Percentiles rank a stretch among this genome's conserved stretches.
Evolutionary conservation across 1,284 basidiomycete genomes (phyloP).

Genomic region (Austroboletus sp.): DNA sequence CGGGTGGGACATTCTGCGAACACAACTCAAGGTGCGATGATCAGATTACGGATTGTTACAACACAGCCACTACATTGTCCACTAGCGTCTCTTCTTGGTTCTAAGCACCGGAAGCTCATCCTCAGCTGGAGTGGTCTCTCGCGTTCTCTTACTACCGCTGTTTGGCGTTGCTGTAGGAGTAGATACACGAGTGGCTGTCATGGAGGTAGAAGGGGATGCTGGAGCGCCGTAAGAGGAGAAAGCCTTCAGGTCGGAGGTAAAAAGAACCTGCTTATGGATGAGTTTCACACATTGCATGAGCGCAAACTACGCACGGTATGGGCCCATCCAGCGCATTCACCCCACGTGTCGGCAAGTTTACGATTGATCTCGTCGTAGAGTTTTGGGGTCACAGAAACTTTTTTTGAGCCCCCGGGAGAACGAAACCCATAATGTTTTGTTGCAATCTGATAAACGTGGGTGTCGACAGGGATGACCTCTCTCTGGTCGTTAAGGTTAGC

Average conservation of each 20-base stretch:
- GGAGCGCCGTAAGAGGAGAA: slow-evolving; percentile 44
- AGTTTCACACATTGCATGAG: slow-evolving; percentile 1
- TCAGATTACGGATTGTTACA: not conserved
- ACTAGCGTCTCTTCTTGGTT: slow-evolving; percentile 32
- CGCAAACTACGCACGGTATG: slow-evolving; percentile 61
- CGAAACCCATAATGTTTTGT: slow-evolving; percentile 75
- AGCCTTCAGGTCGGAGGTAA: slow-evolving; percentile 49
- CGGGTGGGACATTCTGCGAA: slow-evolving; percentile 25
- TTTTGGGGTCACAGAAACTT: slow-evolving; percentile 61
- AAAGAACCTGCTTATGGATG: slow-evolving; percentile 43
- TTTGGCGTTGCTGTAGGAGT: slow-evolving; percentile 8
- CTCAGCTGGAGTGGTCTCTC: slow-evolving; percentile 1
- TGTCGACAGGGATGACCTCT: slow-evolving; percentile 86
- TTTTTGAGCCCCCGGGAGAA: slow-evolving; percentile 48
- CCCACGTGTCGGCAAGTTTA: slow-evolving; percentile 68
- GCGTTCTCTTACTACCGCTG: slow-evolving; percentile 17
- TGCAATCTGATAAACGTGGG: slow-evolving; percentile 85
- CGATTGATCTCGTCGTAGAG: slow-evolving; percentile 71
- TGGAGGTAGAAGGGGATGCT: slow-evolving; percentile 12
- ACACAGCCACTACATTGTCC: slow-evolving; percentile 19
- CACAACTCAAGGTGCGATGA: not conserved
- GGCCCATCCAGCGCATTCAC: slow-evolving; percentile 84
- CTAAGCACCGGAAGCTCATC: slow-evolving; percentile 16
- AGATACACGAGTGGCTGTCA: slow-evolving; percentile 8
- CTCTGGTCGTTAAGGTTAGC: slow-evolving; percentile 39